Evolutionary conservation across 805 yeast genomes (phyloP), one percentile per base, ranked within the genome.

Genomic region (Wickerhamiella qilinensis): DNA sequence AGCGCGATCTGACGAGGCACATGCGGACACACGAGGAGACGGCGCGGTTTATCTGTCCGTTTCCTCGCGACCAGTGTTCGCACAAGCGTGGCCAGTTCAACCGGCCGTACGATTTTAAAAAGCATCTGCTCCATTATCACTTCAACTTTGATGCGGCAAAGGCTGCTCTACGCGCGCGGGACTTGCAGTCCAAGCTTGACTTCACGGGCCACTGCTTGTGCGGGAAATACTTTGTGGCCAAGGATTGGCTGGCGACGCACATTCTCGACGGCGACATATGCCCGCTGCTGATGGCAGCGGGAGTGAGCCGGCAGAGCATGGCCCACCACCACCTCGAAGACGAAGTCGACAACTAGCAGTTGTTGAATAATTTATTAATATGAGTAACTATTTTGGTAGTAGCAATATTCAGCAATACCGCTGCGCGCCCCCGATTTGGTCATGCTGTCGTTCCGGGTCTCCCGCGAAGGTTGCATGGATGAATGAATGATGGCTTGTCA

Each of bases 61-160:
- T 65, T 47, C 80, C 80, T 7, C 59, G 66, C 36, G 57, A 57
- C n/a, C 55, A 56, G 33, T 75, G 82, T 50, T 56, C 65, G 3
- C 81, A 75, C 51, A 72, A 67, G 48, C 63, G 74, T 12, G 75
- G 79, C 21, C 69, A 62, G 48, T 75, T 75, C 58, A 75, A 75
- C 55, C 59, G 83, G 36, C 78, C 77, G 4, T 75, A 75, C 52
- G 83, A 75, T 52, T 73, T 62, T 60, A 75, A 75, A 50, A 75
- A 75, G 49, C 83, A 75, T 50, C 54, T 75, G 38, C 56, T 75
- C 30, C 76, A 74, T 50, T 60, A 67, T 38, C 83, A 75, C 46
- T 75, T 75, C 50, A 53, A 52, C 35, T 74, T 73, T 50, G 75
- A 71, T 45, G 61, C 69, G 41, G 46, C 47, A 12, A 58, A 60